Percentiles rank a stretch among this genome's conserved stretches.
These are phyloP conservation scores for Oryza nivara DNA, from an alignment of 176 grass and related monocot genomes.

Conservation along the genomic window DNA sequence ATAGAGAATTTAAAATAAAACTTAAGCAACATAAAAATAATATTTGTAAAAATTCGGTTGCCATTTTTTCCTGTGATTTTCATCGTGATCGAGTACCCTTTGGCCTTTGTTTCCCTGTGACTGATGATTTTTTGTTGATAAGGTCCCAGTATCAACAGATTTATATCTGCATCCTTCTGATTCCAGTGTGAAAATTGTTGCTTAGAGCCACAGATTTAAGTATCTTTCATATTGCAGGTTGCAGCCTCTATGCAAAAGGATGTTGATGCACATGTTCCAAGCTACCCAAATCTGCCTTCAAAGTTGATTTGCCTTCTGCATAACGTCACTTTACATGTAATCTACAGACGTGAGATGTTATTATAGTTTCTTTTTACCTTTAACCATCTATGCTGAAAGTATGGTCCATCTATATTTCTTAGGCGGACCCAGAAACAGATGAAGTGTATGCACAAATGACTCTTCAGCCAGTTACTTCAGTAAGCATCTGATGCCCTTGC, in stretches of 20 bases:
- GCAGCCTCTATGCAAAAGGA: constrained; percentile 79
- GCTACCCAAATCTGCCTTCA: constrained; percentile 69
- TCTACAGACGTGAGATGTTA: neutral
- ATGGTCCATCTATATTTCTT: constrained; percentile 11
- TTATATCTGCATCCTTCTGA: neutral
- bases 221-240: constrained; percentile 48
- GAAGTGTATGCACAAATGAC: constrained; percentile 87
- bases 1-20: neutral
- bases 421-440: constrained; percentile 77
- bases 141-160: neutral
- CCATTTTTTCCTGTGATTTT: neutral
- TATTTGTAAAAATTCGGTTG: neutral
- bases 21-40: neutral
- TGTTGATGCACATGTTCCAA: constrained; percentile 66
- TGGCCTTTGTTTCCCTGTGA: neutral
- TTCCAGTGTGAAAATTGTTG: neutral
- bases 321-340: constrained; percentile 77
- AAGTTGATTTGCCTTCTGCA: constrained; percentile 71
- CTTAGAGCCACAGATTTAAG: neutral
- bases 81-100: neutral
- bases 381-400: constrained; percentile 26
- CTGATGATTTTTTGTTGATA: neutral
- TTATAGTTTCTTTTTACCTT: neutral
- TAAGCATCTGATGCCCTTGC: neutral
- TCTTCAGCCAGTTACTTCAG: constrained; percentile 66